Percentiles rank a stretch among this genome's conserved stretches.
phyloP scores from a whole-genome alignment of 768 basidiomycete genomes.

The Trametes maxima region DNA sequence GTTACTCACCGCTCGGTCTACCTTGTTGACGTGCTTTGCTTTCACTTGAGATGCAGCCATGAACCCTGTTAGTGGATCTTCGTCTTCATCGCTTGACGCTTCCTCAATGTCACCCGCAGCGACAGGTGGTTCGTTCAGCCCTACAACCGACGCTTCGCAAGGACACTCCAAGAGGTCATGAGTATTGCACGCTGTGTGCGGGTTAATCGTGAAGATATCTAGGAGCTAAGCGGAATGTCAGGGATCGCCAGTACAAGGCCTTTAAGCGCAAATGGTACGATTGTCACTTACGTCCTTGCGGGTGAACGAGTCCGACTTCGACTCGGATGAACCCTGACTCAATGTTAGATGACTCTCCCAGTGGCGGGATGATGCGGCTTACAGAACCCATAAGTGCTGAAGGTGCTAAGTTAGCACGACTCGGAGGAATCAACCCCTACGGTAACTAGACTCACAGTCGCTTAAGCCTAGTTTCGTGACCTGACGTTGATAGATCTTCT shows the following conservation, averaged over 20 bases:
- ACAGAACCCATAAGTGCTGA: slow-evolving; percentile 76
- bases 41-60: slow-evolving; percentile 66
- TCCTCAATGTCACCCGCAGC: slow-evolving; percentile 15
- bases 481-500: slow-evolving; percentile 93
- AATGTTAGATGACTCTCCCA: neutral
- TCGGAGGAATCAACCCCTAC: neutral
- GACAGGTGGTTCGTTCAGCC: neutral
- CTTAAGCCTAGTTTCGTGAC: slow-evolving; percentile 92
- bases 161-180: slow-evolving; percentile 88
- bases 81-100: slow-evolving; percentile 35
- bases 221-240: slow-evolving; percentile 57
- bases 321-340: slow-evolving; percentile 45
- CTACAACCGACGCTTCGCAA: slow-evolving; percentile 45
- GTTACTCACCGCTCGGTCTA: slow-evolving; percentile 55
- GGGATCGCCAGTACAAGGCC: too few relatives aligned
- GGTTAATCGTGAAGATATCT: slow-evolving; percentile 89
- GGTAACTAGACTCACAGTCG: slow-evolving; percentile 58
- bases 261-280: too few relatives aligned
- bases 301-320: slow-evolving; percentile 85
- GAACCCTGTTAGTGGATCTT: slow-evolving; percentile 47
- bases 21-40: slow-evolving; percentile 43
- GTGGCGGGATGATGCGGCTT: slow-evolving; percentile 17
- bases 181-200: slow-evolving; percentile 81
- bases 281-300: slow-evolving; percentile 70
- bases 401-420: slow-evolving; percentile 1